Evolutionary conservation across 1,284 basidiomycete species (phyloP), one percentile per base, ranked within the genome.

Genomic region (Baeospora myosura): DNA sequence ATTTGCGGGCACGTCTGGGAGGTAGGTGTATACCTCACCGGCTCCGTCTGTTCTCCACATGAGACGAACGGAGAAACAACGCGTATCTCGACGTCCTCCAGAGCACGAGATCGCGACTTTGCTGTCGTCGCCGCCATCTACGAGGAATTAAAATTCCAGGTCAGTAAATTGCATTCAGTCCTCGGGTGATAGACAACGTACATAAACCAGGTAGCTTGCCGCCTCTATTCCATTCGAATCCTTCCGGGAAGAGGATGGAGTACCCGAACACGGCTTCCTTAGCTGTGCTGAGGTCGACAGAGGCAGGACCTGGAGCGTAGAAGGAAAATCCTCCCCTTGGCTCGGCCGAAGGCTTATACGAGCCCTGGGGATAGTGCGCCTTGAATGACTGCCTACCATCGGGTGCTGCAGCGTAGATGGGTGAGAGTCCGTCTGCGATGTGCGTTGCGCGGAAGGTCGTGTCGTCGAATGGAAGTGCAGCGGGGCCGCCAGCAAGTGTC

Each of bases 321-420:
- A 80, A 81, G 37, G 77, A 76, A 20, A 78, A 58, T 6, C 78
- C 78, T 33, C 78, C 78, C 44, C 66, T 62, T 14, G 75, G 76
- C 12, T 56, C 37, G 46, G 65, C 59, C 5, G 58, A 60, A 40
- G 73, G 74, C 40, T 70, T 76, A 59, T 74, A 71, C 16, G 78
- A 80, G 37, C 72, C 70, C 51, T 71, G 56, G 17, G 78, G 76
- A 54, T 73, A 80, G 50, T 71, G 65, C 3, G 77, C 66, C 52
- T 71, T 70, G 52, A 81, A 67, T 5, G 69, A 57, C 38, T 49
- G 43, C 59, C 68, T 68, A 52, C 72, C 35, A 18, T 37, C 70
- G 23, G 68, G 70, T 3, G 69, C 71, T 26, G 52, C 43, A 37
- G 62, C 60, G 52, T 69, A 72, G 39, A 56, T 56, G 53, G 70